A percentile compares a stretch with the other conserved stretches of the same genome.
Evolutionary conservation across 2,329 filamentous ascomycete genomes (phyloP).

Genomic region (Alternaria longipes): DNA sequence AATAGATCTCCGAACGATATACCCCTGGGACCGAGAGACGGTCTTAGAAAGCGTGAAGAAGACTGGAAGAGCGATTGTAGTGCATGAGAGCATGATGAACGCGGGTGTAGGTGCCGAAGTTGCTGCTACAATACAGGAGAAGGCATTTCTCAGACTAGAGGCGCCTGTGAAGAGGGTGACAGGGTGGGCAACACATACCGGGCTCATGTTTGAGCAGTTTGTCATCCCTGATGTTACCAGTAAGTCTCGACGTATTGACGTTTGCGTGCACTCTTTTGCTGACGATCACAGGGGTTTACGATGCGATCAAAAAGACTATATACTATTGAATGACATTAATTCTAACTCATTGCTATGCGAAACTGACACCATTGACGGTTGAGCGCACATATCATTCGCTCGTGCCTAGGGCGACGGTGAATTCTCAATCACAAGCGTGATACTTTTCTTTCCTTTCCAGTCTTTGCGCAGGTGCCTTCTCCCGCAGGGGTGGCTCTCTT

Average conservation of each 20-base stretch:
- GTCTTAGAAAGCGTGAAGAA: conserved; percentile 85
- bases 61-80: conserved; percentile 85
- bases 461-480: too few relatives aligned
- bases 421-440: background rate
- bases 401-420: background rate
- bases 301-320: conserved; percentile 58
- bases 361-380: background rate
- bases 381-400: background rate
- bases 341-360: background rate
- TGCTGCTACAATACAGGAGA: conserved; percentile 86
- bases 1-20: conserved; percentile 87
- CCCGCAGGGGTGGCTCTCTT: too few relatives aligned
- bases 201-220: conserved; percentile 75
- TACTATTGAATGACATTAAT: conserved; percentile 49
- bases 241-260: conserved; percentile 61
- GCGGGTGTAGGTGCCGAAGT: conserved; percentile 89
- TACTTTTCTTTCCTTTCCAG: background rate
- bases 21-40: conserved; percentile 88
- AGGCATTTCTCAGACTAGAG: conserved; percentile 83
- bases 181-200: conserved; percentile 88
- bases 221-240: conserved; percentile 84
- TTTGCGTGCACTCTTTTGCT: conserved; percentile 29
- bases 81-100: conserved; percentile 93
- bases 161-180: conserved; percentile 86
- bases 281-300: conserved; percentile 54